These are phyloP conservation scores for Ophiocordyceps camponoti-floridani DNA, from an alignment of 2,329 filamentous ascomycete genomes.

Conservation along the genomic window DNA sequence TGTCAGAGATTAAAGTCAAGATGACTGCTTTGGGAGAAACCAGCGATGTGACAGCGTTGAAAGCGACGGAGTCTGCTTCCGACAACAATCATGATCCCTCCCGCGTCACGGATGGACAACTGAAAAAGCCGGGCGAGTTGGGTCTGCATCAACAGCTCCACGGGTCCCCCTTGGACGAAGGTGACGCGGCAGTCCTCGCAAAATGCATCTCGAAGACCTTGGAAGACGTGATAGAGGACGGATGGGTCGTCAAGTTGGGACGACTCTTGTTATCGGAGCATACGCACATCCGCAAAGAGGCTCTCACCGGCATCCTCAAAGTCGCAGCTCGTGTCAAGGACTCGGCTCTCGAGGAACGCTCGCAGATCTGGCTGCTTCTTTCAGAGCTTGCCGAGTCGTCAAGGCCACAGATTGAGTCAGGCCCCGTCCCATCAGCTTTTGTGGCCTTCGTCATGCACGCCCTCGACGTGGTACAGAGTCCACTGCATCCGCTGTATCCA, in stretches of 20 bases:
- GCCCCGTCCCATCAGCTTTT: constrained; percentile 53
- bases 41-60: constrained; percentile 5
- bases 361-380: constrained; percentile 62
- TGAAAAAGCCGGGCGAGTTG: constrained; percentile 14
- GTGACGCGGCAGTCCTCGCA: constrained; percentile 33
- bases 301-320: constrained; percentile 50
- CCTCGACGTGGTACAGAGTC: constrained; percentile 53
- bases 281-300: constrained; percentile 61
- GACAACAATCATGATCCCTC: constrained; percentile 2
- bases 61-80: constrained; percentile 1
- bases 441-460: constrained; percentile 58
- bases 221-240: constrained; percentile 65
- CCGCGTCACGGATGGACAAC: constrained; percentile 1
- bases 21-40: constrained; percentile 5
- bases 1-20: constrained; percentile 10
- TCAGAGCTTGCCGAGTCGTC: constrained; percentile 67
- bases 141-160: constrained; percentile 34
- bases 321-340: constrained; percentile 44
- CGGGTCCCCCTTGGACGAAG: constrained; percentile 23
- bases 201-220: constrained; percentile 62
- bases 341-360: constrained; percentile 56
- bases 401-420: constrained; percentile 29
- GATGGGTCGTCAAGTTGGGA: constrained; percentile 50
- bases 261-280: constrained; percentile 61
- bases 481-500: constrained; percentile 65